Base-by-base conservation (phyloP, 2,329 filamentous ascomycete genomes). In the Pseudogymnoascus sp. region DNA sequence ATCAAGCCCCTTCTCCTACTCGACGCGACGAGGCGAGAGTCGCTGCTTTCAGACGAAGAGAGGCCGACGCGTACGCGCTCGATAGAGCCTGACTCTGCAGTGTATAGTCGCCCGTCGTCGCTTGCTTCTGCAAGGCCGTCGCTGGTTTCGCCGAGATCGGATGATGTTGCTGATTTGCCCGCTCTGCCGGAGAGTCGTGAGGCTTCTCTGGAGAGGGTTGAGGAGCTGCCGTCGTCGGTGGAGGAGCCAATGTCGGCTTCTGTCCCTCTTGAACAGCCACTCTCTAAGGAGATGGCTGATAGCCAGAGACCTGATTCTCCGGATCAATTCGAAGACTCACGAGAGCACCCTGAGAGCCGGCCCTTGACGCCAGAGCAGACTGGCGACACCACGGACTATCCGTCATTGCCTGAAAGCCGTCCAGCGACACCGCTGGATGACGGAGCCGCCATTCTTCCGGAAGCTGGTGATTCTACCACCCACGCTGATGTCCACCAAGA, bases 1-100 rank as follows among this genome's bases (percentile, higher is more conserved):
- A 87, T 92, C 68, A 86, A 89, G 66, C 92, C 92, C 0, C 76
- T 97, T 7, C 12, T 38, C 20, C 18, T 58, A 12, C 30, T 39
- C 4, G 57, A 58, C n/a, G 33, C 37, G 2, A 16, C 57, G 6
- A 58, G 57, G 35, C 33, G 57, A 1, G 35, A 58, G 8, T 58
- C 57, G 33, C 33, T 37, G 12, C 4, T 22, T 65, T 70, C n/a
- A 62, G 66, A 9, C 62, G 66, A 30, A 67, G 71, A 43, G 68
- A 72, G 30, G 72, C 72, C 57, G 67, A 60, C 35, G 8, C 18
- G 35, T 5, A 18, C 58, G 39, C 38, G 57, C 18, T 39, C 37
- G 12, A 58, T 25, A 58, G 57, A 25, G 5, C 22, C 30, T 2
- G 57, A 58, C 35, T 38, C 18, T 30, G 57, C n/a, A 22, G 47